Evolutionary conservation across 305 asterid genomes (phyloP), one percentile per base, ranked within the genome.

Genomic region (Rubia tinctorum): DNA sequence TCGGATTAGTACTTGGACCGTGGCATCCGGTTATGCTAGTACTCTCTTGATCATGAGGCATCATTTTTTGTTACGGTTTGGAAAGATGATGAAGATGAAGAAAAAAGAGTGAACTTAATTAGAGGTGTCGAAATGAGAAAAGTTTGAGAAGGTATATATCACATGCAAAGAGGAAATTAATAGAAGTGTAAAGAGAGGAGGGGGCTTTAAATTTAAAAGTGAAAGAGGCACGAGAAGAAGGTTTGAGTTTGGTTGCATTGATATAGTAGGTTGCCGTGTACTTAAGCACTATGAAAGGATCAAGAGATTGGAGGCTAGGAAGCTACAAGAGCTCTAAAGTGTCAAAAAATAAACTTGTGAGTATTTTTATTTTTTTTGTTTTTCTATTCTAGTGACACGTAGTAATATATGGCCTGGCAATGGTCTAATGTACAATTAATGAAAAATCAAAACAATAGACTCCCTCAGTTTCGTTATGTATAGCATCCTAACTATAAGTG

Each of bases 31-130:
- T 69, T 12, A 77, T 66, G 15, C 69, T 58, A 68, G 75, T 77
- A 53, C n/a, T 71, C 55, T 92, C 90, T 84, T 87, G 96, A 76
- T 88, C 87, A 40, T 88, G 94, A 11, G 93, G 90, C 94, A 92
- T 85, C 96, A 89, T 90, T 76, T 74, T 59, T 20, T 6, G 22
- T 7, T 6, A 17, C 14, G 42, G 69, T 44, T 69, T 44, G 43
- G 15, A 22, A 60, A 72, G 49, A 68, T 68, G 75, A 62, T n/a
- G n/a, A n/a, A 8, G 49, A 76, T 39, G 68, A 49, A 22, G 9
- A 42, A 17, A 55, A 68, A 23, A 70, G 20, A 22, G 25, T 8
- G 44, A 22, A 27, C 8, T 63, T 59, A 23, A 30, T 1, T 30
- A 1, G 30, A 56, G 68, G 27, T 25, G 22, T 3, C n/a, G 6